A percentile compares a stretch with the other conserved stretches of the same genome.
These are phyloP conservation scores for Tolypocladium endophyticum DNA, from an alignment of 2,329 filamentous ascomycete genomes.

Conservation along the genomic window DNA sequence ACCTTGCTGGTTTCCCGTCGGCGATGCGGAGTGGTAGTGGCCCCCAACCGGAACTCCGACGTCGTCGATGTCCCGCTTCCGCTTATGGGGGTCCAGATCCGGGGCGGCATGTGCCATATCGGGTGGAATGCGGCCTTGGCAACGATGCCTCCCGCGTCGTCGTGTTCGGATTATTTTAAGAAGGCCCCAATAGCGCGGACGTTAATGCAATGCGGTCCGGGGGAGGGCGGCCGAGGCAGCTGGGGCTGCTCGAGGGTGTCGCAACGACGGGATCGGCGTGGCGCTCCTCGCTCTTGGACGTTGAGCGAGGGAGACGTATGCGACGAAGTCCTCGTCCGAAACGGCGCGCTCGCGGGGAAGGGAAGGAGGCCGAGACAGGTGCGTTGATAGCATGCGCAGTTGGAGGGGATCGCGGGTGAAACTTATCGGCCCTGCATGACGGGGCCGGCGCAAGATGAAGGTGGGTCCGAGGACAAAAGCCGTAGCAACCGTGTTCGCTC, in stretches of 20 bases:
- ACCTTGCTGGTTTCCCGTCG: constrained; percentile 29
- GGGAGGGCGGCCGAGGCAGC: not conserved
- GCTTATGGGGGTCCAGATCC: constrained; percentile 32
- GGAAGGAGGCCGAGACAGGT: not conserved
- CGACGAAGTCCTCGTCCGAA: not conserved
- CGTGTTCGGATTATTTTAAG: not conserved
- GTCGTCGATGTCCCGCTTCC: constrained; percentile 38
- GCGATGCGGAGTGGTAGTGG: constrained; percentile 30
- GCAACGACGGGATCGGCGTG: not conserved
- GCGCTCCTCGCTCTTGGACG: not conserved
- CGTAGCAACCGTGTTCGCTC: not conserved
- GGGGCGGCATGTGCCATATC: constrained; percentile 29
- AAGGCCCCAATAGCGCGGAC: not conserved
- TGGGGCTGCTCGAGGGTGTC: not conserved
- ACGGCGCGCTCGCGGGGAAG: not conserved
- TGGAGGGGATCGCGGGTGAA: not conserved
- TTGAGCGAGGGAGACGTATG: not conserved
- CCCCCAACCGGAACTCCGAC: constrained; percentile 25
- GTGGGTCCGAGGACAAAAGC: not conserved
- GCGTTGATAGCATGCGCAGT: not conserved
- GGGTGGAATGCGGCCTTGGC: not conserved
- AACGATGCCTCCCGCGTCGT: not conserved
- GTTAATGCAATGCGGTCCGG: not conserved
- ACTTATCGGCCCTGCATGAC: constrained; percentile 1
- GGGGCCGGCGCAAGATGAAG: not conserved